These are phyloP conservation scores for Polychaeton citri DNA, from an alignment of 2,329 filamentous ascomycete genomes.

Conservation along the genomic window DNA sequence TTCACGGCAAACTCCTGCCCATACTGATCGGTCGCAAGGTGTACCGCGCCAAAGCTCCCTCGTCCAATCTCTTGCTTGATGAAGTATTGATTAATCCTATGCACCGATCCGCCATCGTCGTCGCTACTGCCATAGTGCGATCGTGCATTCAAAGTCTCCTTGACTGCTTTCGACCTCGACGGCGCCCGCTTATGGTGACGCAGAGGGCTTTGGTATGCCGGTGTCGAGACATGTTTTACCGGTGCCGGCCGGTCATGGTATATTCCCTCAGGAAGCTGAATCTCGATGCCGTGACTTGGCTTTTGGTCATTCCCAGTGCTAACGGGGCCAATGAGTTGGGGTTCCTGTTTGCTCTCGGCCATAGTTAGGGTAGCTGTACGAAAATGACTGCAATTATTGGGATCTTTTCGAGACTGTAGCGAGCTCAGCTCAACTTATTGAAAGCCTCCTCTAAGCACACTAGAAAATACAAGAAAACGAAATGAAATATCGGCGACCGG, in stretches of 20 bases:
- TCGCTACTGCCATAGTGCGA: constrained; percentile 80
- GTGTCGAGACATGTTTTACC: constrained; percentile 30
- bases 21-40: constrained; percentile 79
- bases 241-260: constrained; percentile 1
- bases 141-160: constrained; percentile 84
- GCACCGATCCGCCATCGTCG: constrained; percentile 65
- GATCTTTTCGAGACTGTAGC: no score
- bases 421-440: neutral
- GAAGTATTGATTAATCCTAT: constrained; percentile 87
- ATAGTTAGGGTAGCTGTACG: no score
- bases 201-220: constrained; percentile 48
- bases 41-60: constrained; percentile 88
- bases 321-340: neutral
- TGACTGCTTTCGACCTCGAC: constrained; percentile 48
- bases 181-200: constrained; percentile 51
- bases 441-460: neutral
- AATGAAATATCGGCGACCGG: neutral
- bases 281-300: neutral
- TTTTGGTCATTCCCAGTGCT: neutral
- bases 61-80: constrained; percentile 94
- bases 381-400: no score
- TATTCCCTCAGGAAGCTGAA: neutral
- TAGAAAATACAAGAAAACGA: neutral
- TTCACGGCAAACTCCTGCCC: constrained; percentile 93
- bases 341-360: neutral